Evolutionary conservation across 2,329 filamentous ascomycete genomes (phyloP).

Genomic region (Aspergillus calidoustus): DNA sequence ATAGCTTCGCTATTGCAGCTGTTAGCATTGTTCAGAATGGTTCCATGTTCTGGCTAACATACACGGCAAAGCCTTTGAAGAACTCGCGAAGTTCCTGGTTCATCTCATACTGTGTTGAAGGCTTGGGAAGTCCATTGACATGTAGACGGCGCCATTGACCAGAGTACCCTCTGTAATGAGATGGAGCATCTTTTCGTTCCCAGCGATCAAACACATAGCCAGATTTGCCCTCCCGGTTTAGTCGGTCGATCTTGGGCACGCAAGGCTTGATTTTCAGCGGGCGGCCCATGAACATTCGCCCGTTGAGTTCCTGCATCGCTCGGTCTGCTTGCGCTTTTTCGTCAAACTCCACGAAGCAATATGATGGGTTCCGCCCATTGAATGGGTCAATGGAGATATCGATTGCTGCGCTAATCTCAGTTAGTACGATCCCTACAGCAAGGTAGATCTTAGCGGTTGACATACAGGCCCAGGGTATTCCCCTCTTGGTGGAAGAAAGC

Average conservation of each 20-base stretch:
- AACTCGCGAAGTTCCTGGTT: constrained; percentile 1
- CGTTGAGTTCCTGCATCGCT: constrained; percentile 62
- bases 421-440: not conserved
- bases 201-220: not conserved
- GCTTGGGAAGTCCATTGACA: not conserved
- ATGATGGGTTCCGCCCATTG: constrained; percentile 70
- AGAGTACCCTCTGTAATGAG: not conserved
- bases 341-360: constrained; percentile 73
- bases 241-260: not conserved
- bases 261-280: constrained; percentile 65
- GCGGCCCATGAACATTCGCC: constrained; percentile 60
- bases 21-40: not conserved
- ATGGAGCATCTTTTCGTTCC: not conserved
- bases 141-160: not conserved
- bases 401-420: constrained; percentile 40
- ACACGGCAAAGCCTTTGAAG: not conserved
- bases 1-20: not conserved
- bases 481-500: not conserved
- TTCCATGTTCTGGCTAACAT: no score
- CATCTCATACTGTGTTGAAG: not conserved
- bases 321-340: constrained; percentile 60
- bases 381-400: constrained; percentile 72
- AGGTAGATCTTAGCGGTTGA: not conserved
- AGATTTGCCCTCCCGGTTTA: not conserved
- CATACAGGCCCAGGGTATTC: not conserved